Conservation (phyloP, 2,329 filamentous ascomycete genomes). For the Colletotrichum plurivorum region DNA sequence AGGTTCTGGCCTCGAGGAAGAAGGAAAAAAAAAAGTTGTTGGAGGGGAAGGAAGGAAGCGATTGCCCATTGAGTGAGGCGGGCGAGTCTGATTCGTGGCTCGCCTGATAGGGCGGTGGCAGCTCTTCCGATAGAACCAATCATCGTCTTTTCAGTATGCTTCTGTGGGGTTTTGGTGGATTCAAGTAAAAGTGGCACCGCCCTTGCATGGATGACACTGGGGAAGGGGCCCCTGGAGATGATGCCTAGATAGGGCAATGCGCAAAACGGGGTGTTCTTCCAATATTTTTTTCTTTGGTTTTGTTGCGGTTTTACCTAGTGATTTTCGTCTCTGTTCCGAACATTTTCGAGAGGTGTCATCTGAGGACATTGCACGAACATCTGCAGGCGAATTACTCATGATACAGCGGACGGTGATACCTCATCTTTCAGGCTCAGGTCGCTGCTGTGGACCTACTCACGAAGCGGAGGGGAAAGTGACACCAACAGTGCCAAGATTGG, state of each 20-base stretch:
- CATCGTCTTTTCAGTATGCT: no score
- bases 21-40: neutral
- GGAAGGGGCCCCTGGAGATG: neutral
- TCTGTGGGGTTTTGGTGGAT: neutral
- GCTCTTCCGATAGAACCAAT: no score
- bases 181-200: neutral
- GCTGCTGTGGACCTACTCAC: no score
- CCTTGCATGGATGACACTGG: conserved; percentile 11
- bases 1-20: no score
- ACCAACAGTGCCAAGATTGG: neutral
- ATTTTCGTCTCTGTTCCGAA: neutral
- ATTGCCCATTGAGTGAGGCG: neutral
- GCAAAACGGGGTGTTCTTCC: conserved; percentile 11
- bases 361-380: conserved; percentile 25
- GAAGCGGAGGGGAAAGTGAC: neutral
- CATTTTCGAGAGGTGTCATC: conserved; percentile 12
- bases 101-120: neutral
- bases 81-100: neutral
- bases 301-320: neutral
- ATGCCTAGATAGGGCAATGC: neutral
- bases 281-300: neutral
- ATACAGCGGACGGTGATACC: no score
- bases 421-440: neutral
- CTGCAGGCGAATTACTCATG: conserved; percentile 13
- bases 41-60: neutral